Percentiles rank a stretch among this genome's conserved stretches.
These are phyloP conservation scores for Hanseniaspora mollemarum DNA, from an alignment of 805 yeast genomes.

Conservation along the genomic window DNA sequence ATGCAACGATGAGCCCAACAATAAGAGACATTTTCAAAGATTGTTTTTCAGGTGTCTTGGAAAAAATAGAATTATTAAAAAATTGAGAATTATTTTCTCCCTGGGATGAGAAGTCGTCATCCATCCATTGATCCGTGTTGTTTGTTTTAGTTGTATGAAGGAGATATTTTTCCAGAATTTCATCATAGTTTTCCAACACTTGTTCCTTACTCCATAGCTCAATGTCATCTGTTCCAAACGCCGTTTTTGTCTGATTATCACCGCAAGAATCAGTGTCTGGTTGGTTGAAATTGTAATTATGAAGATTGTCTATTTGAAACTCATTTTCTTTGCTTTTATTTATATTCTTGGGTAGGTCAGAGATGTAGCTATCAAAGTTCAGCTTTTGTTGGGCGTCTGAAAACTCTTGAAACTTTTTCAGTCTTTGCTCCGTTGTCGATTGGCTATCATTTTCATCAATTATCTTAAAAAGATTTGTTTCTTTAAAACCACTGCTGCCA, in stretches of 20 bases:
- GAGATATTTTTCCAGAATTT: constrained; percentile 10
- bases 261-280: too few species aligned
- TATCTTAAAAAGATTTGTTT: neutral
- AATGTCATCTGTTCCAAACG: neutral
- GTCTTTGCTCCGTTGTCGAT: constrained; percentile 7
- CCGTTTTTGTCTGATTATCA: neutral
- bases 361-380: neutral
- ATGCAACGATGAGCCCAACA: constrained; percentile 72
- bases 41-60: constrained; percentile 30
- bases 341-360: neutral
- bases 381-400: neutral
- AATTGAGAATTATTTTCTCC: constrained; percentile 7
- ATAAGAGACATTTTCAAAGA: constrained; percentile 54
- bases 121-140: neutral
- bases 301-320: constrained; percentile 10
- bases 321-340: neutral
- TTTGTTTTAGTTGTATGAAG: neutral
- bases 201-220: constrained; percentile 11
- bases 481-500: neutral
- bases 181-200: constrained; percentile 14
- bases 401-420: constrained; percentile 14
- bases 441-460: neutral
- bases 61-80: constrained; percentile 19
- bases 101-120: neutral
- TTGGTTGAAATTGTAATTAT: constrained; percentile 11